These are phyloP conservation scores for Hypomontagnella monticulosa DNA, from an alignment of 495 filamentous ascomycete genomes.

Conservation along the genomic window DNA sequence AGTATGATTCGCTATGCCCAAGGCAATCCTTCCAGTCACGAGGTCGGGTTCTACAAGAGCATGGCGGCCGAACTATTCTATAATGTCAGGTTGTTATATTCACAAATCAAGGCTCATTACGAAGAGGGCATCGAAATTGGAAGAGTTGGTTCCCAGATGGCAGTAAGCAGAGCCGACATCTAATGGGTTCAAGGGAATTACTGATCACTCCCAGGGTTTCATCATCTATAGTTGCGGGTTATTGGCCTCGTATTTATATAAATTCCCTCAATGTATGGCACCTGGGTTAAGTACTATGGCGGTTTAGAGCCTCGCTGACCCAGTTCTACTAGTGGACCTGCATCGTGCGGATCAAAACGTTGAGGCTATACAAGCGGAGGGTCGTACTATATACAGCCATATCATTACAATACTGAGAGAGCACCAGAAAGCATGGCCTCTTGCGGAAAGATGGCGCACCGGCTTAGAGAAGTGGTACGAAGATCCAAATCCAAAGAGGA, in stretches of 20 bases:
- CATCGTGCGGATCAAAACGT: conserved; percentile 47
- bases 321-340: conserved; percentile 42
- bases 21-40: conserved; percentile 49
- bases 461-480: conserved; percentile 54
- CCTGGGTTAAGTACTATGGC: neutral
- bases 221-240: conserved; percentile 62
- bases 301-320: neutral
- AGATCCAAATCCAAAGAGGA: conserved; percentile 46
- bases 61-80: conserved; percentile 59
- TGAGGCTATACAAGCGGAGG: conserved; percentile 43
- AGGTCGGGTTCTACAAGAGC: conserved; percentile 50
- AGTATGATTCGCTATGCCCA: conserved; percentile 54
- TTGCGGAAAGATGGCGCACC: conserved; percentile 56
- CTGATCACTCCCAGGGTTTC: conserved; percentile 49
- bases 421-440: conserved; percentile 56
- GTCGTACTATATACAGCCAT: conserved; percentile 51
- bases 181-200: neutral
- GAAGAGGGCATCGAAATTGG: conserved; percentile 51
- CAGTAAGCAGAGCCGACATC: conserved; percentile 44
- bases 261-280: conserved; percentile 54
- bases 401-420: conserved; percentile 52
- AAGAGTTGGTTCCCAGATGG: conserved; percentile 61
- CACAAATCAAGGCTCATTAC: conserved; percentile 59
- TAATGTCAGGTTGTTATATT: conserved; percentile 56
- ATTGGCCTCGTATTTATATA: conserved; percentile 57